phyloP scores from a whole-genome alignment of 1,284 basidiomycete species.

The Fomitiporia mediterranea region DNA sequence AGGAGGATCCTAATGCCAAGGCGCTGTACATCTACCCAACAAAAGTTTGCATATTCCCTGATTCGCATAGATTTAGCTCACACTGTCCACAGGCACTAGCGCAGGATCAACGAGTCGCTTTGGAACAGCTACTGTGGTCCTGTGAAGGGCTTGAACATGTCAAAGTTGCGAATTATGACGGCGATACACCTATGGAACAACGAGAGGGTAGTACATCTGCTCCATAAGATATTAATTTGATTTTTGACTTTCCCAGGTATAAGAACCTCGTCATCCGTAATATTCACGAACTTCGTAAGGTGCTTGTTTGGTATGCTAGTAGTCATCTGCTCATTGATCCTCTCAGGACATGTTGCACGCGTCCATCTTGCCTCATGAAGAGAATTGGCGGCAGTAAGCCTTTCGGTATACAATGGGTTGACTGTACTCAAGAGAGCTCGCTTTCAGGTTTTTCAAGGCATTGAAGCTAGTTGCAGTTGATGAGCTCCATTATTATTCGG shows the following conservation, averaged over 20 bases:
- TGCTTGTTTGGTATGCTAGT: background rate
- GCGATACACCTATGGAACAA: slow-evolving; percentile 74
- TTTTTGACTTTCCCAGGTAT: slow-evolving; percentile 40
- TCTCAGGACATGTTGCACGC: slow-evolving; percentile 82
- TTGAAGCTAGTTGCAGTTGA: slow-evolving; percentile 81
- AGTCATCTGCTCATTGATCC: slow-evolving; percentile 1
- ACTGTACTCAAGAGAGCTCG: slow-evolving; percentile 13
- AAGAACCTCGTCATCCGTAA: slow-evolving; percentile 60
- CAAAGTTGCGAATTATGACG: slow-evolving; percentile 79
- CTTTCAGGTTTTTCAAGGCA: slow-evolving; percentile 61
- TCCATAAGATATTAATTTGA: background rate
- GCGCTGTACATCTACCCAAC: slow-evolving; percentile 90
- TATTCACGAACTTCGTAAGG: slow-evolving; percentile 75
- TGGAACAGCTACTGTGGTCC: slow-evolving; percentile 61
- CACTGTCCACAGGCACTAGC: slow-evolving; percentile 62
- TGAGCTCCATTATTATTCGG: slow-evolving; percentile 78
- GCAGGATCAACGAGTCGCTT: slow-evolving; percentile 76
- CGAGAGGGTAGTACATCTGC: slow-evolving; percentile 43
- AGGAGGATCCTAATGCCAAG: slow-evolving; percentile 57
- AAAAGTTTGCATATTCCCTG: slow-evolving; percentile 46
- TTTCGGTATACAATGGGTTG: background rate
- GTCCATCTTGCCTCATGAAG: slow-evolving; percentile 81
- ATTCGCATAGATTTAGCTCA: background rate
- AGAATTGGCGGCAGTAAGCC: slow-evolving; percentile 70
- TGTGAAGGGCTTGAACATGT: slow-evolving; percentile 54